Base-by-base conservation (phyloP, 225 moss, liverwort and hornwort genomes). In the Pseudoscleropodium purum region DNA sequence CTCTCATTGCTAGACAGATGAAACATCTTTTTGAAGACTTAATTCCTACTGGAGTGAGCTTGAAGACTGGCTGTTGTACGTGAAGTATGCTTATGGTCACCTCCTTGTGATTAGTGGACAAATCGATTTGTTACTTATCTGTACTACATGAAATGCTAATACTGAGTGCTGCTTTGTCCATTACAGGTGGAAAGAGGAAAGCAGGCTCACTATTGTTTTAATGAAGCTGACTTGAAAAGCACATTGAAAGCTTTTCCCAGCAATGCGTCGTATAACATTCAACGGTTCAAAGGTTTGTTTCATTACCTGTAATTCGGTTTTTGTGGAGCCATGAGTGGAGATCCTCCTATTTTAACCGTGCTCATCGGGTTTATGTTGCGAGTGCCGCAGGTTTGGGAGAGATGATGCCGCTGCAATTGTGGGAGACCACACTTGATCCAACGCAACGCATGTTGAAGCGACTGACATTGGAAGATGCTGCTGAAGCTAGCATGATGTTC, bases 331-430 rank as follows among this genome's bases (percentile, higher is more conserved):
- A 54, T 31, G 52, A 39, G 47, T 51, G 86, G 52, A 78, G 64
- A 84, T 81, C 76, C 31, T 70, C 29, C 30, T 67, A 34, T 90
- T 69, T 88, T 74, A 36, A 19, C 47, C 37, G 30, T 74, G 41
- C 31, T 80, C 31, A 62, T 74, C 41, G 33, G 19, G 15, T 70
- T 88, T 54, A 23, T 84, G 61, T 84, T 88, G n/a, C 70, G 83
- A 85, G 54, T 90, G 84, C 57, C 54, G 45, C 84, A 96, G 96
- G 99, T 33, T 91, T 99, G 61, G 99, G 99, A 90, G 99, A 99
- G 94, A 99, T 99, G 99, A 96, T 99, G 96, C 96, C 99, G 33
- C 84, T 96, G 86, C 99, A 99, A 70, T 89, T 99, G 70, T 99
- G 96, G 97, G 97, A 97, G 85, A 99, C 99, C 66, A 99, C 97